These are phyloP conservation scores for Phallus indusiatus DNA, from an alignment of 768 basidiomycete species.

Conservation along the genomic window DNA sequence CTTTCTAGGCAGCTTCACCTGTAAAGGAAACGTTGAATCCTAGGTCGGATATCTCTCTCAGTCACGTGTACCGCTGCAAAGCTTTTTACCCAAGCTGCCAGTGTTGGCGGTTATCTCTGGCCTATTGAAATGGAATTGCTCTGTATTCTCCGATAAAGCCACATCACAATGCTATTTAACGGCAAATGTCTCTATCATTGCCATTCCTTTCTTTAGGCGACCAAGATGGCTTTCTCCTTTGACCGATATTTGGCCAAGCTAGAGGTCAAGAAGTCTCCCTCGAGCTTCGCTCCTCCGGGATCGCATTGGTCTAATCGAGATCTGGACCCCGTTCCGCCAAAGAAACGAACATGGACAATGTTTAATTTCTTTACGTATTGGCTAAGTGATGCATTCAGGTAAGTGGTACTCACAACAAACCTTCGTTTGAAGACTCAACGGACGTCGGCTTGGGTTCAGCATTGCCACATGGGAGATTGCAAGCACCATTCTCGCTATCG, in stretches of 20 bases:
- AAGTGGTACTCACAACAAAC: constrained; percentile 9
- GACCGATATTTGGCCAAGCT: background rate
- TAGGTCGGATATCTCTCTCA: too few relatives aligned
- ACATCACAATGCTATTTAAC: too few relatives aligned
- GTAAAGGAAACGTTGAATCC: too few relatives aligned
- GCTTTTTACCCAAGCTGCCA: background rate
- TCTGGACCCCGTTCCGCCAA: constrained; percentile 59
- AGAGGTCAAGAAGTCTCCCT: constrained; percentile 3
- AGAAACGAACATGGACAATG: constrained; percentile 55
- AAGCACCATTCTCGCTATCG: constrained; percentile 65
- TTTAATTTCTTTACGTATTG: constrained; percentile 60
- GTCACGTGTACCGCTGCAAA: too few relatives aligned
- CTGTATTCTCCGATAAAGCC: background rate
- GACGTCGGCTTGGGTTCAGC: constrained; percentile 14
- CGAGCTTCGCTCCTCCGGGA: background rate
- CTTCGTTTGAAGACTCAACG: constrained; percentile 24
- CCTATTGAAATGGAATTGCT: background rate
- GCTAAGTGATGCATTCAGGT: constrained; percentile 23
- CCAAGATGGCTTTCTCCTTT: background rate
- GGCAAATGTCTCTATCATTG: background rate
- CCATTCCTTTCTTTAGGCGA: too few relatives aligned
- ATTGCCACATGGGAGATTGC: constrained; percentile 50
- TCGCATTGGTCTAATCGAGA: constrained; percentile 14
- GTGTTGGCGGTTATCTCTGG: background rate
- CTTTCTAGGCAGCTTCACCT: too few relatives aligned